A percentile compares a stretch with the other conserved stretches of the same genome.
These are phyloP conservation scores for Pichia rugopelliculosa DNA, from an alignment of 805 yeast species.

Conservation along the genomic window DNA sequence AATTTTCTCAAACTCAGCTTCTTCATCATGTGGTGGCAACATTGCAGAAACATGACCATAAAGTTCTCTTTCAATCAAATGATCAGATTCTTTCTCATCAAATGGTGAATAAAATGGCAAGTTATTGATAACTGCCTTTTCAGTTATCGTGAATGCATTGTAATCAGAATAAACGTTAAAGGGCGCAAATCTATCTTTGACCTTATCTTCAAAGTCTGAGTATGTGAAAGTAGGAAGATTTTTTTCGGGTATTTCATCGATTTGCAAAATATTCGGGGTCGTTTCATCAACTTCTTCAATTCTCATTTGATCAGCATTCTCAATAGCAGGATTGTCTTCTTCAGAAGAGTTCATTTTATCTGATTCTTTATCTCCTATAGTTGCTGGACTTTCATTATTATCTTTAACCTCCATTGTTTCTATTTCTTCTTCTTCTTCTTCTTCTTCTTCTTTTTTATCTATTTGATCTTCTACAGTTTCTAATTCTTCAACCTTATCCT, in stretches of 20 bases:
- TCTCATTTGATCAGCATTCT: neutral
- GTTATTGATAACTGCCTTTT: slow-evolving; percentile 40
- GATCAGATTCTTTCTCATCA: slow-evolving; percentile 29
- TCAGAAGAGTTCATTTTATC: neutral
- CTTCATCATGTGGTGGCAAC: slow-evolving; percentile 57
- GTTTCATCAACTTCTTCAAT: neutral
- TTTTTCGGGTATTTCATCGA: neutral
- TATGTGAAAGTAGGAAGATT: slow-evolving; percentile 25
- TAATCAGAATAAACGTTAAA: slow-evolving; percentile 40
- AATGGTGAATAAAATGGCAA: slow-evolving; percentile 44
- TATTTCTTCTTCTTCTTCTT: neutral
- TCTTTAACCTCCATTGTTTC: neutral
- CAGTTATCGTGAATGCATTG: slow-evolving; percentile 37
- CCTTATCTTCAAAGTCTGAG: slow-evolving; percentile 21
- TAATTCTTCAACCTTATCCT: neutral
- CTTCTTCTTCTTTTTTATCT: neutral
- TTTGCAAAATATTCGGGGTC: neutral
- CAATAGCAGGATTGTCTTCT: slow-evolving; percentile 4
- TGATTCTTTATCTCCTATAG: neutral
- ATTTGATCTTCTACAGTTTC: neutral
- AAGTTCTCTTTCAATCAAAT: slow-evolving; percentile 22
- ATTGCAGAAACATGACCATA: slow-evolving; percentile 58
- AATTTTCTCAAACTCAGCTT: slow-evolving; percentile 50
- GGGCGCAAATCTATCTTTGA: slow-evolving; percentile 24
- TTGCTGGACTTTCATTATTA: neutral